Percentiles rank a stretch among this genome's conserved stretches.
Conservation (phyloP, 495 filamentous ascomycete genomes). For the Trichoderma parareesei region DNA sequence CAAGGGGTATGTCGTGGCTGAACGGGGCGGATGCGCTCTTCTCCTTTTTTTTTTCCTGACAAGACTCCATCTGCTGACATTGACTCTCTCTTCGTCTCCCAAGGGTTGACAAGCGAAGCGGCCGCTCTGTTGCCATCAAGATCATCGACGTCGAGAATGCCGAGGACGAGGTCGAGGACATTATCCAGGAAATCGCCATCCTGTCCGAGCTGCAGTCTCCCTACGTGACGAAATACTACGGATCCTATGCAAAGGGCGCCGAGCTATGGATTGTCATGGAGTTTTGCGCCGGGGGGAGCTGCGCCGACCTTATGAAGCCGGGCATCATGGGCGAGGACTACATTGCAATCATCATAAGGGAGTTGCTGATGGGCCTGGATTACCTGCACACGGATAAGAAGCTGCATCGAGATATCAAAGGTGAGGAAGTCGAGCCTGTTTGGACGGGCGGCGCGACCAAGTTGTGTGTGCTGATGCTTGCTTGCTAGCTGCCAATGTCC, state of each 20-base stretch:
- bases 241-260: slow-evolving; percentile 89
- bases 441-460: neutral
- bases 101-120: slow-evolving; percentile 77
- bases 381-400: slow-evolving; percentile 95
- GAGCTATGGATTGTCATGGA: slow-evolving; percentile 98
- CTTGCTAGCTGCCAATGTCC: slow-evolving; percentile 71
- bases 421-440: slow-evolving; percentile 33
- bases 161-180: slow-evolving; percentile 97
- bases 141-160: slow-evolving; percentile 97
- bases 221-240: slow-evolving; percentile 94
- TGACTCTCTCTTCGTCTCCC: slow-evolving; percentile 19
- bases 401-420: slow-evolving; percentile 94
- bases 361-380: slow-evolving; percentile 81
- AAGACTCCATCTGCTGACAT: neutral
- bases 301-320: slow-evolving; percentile 84
- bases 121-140: slow-evolving; percentile 87
- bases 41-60: neutral
- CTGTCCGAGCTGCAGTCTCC: slow-evolving; percentile 88
- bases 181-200: slow-evolving; percentile 96
- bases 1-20: slow-evolving; percentile 60
- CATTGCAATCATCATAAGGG: slow-evolving; percentile 86
- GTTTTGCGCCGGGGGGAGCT: slow-evolving; percentile 88
- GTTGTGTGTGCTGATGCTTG: slow-evolving; percentile 18
- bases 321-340: slow-evolving; percentile 88
- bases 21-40: slow-evolving; percentile 3